Conservation (phyloP, 2,329 filamentous ascomycete genomes). For the Colletotrichum sp. region DNA sequence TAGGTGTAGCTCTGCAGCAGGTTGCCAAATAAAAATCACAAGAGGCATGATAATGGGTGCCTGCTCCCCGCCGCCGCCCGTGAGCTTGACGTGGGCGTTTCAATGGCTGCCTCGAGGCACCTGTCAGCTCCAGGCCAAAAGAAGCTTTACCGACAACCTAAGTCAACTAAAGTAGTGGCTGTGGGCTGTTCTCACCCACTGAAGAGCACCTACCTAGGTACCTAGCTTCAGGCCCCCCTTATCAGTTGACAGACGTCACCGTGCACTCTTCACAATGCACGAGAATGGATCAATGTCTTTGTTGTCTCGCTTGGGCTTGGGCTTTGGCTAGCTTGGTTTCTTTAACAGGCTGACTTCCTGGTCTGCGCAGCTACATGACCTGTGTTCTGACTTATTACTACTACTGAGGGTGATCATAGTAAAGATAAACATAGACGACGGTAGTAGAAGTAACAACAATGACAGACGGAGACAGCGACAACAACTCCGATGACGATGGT, state of each 20-base stretch:
- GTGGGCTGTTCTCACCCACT: not conserved
- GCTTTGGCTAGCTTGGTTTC: constrained; percentile 1
- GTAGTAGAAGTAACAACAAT: too few species aligned
- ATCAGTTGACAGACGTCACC: not conserved
- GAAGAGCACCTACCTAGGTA: not conserved
- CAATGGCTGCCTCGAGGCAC: not conserved
- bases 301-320: not conserved
- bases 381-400: not conserved
- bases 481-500: too few species aligned
- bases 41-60: not conserved
- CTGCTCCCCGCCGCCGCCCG: not conserved
- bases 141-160: not conserved
- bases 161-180: constrained; percentile 5
- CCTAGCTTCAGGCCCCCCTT: not conserved
- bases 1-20: not conserved
- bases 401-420: not conserved
- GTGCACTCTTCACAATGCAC: not conserved
- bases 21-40: not conserved
- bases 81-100: not conserved
- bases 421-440: too few species aligned
- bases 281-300: not conserved
- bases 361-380: not conserved
- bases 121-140: not conserved
- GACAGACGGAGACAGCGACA: too few species aligned
- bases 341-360: not conserved